Base-by-base conservation (phyloP, 1,139 yeast species). In the Tardiomyces digboiensis region DNA sequence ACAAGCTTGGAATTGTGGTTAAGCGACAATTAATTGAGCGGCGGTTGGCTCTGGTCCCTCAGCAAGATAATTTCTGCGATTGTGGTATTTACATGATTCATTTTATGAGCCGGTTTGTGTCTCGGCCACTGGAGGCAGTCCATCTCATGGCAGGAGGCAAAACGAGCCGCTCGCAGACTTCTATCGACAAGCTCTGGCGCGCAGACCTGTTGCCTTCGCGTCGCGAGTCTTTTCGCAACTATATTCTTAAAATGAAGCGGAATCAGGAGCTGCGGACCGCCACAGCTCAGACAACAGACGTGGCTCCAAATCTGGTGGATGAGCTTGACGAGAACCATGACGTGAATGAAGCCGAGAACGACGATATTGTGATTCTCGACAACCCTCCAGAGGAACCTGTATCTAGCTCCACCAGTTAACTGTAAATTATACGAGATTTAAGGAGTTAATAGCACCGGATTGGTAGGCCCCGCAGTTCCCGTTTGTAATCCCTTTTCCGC, bases 81-180 rank as follows among this genome's bases (percentile, higher is more conserved):
- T 93, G 99, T 66, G 99, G 99, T 1, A 78, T 93, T 19, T 97
- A 86, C 65, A 84, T 91, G 4, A 81, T 93, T 21, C 82, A 82
- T 55, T 91, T 86, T 56, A 75, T 85, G 19, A 73, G 76, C 49
- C 76, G 74, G 53, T 83, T 89, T 67, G 67, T 86, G 42, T 64
- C 68, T 33, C 64, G 73, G 41, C 78, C 81, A 0, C 58, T 59
- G 0, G 67, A 59, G 38, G 77, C 85, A 13, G 18, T 3, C 19
- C 3, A 5, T 8, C 3, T 33, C 19, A 33, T 33, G 33, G 33
- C 33, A 8, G 33, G 8, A 4, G 33, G 33, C 4, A 26, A 16
- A 8, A 26, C 33, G 3, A 13, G 16, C 5, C 33, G 14, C 5
- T 3, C 33, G 5, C 16, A 8, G 33, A n/a, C 33, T 5, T 5